These are phyloP conservation scores for Simmondsia chinensis DNA, from an alignment of 148 eudicot genomes.

Conservation along the genomic window DNA sequence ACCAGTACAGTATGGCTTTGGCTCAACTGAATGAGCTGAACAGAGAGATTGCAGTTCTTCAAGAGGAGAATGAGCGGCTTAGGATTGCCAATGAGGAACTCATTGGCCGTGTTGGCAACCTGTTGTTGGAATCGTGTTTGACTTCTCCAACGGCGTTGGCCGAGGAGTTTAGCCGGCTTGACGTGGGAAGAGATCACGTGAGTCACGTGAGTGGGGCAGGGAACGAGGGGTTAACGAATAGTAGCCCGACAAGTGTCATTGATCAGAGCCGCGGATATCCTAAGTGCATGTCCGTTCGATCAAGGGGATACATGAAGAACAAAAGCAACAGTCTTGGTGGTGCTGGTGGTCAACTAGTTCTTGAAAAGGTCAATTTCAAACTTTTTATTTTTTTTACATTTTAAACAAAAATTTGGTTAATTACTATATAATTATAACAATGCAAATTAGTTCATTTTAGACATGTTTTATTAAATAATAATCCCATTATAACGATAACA, in stretches of 20 bases:
- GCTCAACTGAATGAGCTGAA: constrained; percentile 44
- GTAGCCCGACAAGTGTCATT: constrained; percentile 37
- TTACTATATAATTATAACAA: too few species aligned
- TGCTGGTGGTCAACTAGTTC: too few species aligned
- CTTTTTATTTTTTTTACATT: too few species aligned
- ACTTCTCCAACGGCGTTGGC: not conserved
- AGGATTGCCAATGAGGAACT: constrained; percentile 49
- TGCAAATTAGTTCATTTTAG: too few species aligned
- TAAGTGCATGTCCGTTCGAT: constrained; percentile 57
- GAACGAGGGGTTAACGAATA: constrained; percentile 3
- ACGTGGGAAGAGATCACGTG: too few species aligned
- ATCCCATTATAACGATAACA: too few species aligned
- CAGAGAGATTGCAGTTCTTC: constrained; percentile 38
- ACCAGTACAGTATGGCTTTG: constrained; percentile 40
- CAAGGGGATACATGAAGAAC: constrained; percentile 38
- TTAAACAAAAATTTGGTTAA: too few species aligned
- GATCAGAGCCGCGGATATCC: constrained; percentile 24
- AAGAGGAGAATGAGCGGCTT: constrained; percentile 49
- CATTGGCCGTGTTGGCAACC: constrained; percentile 21
- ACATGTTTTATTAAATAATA: too few species aligned
- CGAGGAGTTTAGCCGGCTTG: too few species aligned
- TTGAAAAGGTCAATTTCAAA: too few species aligned
- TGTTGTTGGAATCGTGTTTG: constrained; percentile 7
- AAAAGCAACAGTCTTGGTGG: too few species aligned
- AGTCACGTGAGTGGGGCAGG: too few species aligned